Evolutionary conservation across 75 land plant genomes (phyloP), one percentile per base, ranked within the genome.

Genomic region (Picea sitchensis): DNA sequence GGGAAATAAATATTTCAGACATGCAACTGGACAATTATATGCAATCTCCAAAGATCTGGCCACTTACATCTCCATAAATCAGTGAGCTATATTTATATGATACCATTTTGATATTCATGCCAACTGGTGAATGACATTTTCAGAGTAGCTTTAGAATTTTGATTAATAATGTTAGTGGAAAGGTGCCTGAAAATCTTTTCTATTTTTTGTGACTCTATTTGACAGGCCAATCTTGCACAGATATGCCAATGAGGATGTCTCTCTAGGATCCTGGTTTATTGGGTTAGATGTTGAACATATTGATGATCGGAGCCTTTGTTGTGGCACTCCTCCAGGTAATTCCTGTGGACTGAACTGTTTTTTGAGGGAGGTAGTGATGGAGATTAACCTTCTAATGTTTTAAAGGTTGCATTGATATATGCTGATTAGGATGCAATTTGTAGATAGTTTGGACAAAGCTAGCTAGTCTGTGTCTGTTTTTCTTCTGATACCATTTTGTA

Each of bases 1-100:
- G 60, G 94, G 94, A 41, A 91, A 92, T 60, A 92, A 90, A 69
- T 92, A 92, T 75, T 92, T 92, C 76, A 81, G 93, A 34, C 95
- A 92, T 84, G 95, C 95, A 81, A 92, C 95, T 13, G 95, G 95
- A 14, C 95, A 92, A 76, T 59, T 91, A 30, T 92, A 92, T 89
- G 95, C 81, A 13, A 83, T 92, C 73, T 92, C 95, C 68, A 91
- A 89, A 75, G 93, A 92, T 81, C 83, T 92, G 86, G 95, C 93
- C 18, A 86, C 87, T 31, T 93, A 93, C 61, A 93, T 93, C 38
- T 91, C 95, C 3, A 87, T 84, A 14, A 91, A 93, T 74, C 62
- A 82, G 93, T 89, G 76, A 73, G 77, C n/a, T 58, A 60, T 31
- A 60, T 61, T 63, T 34, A 15, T 58, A 21, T 36, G 31, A 58